Evolutionary conservation across 1,284 basidiomycete species (phyloP).

Genomic region (Ustilago crameri): DNA sequence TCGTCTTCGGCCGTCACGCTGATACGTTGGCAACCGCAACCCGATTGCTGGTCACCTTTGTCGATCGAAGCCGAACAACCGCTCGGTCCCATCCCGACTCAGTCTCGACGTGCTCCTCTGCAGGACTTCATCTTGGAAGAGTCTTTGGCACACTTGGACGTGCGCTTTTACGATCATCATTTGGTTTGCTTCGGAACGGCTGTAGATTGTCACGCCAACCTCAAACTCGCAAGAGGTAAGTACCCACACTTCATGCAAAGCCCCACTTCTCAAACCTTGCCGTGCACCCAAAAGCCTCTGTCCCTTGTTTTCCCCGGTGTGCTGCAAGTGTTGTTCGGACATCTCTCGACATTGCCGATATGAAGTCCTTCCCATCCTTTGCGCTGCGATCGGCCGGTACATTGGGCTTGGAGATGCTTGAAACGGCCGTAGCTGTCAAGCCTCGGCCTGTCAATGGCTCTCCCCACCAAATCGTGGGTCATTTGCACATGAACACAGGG

Average conservation of each 20-base stretch:
- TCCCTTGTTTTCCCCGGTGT: not conserved
- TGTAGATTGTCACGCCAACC: conserved; percentile 1
- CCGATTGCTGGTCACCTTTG: no score
- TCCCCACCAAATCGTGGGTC: not conserved
- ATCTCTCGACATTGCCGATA: not conserved
- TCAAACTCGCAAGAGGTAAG: conserved; percentile 26
- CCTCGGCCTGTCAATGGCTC: not conserved
- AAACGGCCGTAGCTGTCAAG: conserved; percentile 6
- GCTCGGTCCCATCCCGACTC: not conserved
- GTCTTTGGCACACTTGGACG: not conserved
- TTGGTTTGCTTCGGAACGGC: not conserved
- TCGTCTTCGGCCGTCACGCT: no score
- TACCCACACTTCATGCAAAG: conserved; percentile 21
- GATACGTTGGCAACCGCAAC: no score
- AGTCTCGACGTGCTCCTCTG: not conserved
- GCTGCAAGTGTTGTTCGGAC: not conserved
- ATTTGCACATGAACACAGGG: conserved; percentile 1
- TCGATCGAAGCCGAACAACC: not conserved
- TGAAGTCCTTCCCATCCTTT: not conserved
- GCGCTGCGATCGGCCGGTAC: conserved; percentile 1
- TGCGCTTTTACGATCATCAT: conserved; percentile 31
- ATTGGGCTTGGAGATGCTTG: not conserved
- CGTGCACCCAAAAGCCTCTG: not conserved
- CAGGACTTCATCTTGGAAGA: not conserved
- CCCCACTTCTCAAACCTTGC: not conserved